Conservation (phyloP, 257 asterid species). For the Solanum sitiens region DNA sequence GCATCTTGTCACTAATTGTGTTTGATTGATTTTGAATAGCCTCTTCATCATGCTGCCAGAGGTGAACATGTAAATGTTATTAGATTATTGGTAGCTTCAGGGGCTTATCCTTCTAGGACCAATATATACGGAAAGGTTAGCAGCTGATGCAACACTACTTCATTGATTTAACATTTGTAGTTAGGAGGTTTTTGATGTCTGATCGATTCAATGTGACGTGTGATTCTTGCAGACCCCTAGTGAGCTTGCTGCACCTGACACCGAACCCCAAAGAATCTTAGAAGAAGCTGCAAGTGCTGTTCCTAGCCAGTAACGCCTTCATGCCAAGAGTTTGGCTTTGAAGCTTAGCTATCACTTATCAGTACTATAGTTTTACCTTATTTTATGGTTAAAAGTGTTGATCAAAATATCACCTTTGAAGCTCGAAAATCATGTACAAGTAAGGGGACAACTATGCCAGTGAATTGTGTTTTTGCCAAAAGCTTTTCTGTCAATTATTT, state of each 20-base stretch:
- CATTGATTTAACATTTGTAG: background rate
- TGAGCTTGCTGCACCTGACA: slow-evolving; percentile 60
- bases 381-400: background rate
- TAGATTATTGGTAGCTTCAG: slow-evolving; percentile 42
- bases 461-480: background rate
- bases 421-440: background rate
- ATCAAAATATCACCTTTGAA: background rate
- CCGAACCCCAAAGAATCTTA: slow-evolving; percentile 46
- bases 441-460: background rate
- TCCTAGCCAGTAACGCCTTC: slow-evolving; percentile 8
- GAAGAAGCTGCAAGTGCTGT: slow-evolving; percentile 34
- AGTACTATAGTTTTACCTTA: background rate
- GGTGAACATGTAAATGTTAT: slow-evolving; percentile 54
- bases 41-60: slow-evolving; percentile 89
- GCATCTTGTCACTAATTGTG: background rate
- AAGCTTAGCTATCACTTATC: background rate
- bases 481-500: background rate
- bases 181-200: background rate
- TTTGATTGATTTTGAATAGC: slow-evolving; percentile 24
- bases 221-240: slow-evolving; percentile 40
- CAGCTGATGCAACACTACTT: background rate
- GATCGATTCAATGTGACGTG: background rate
- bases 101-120: slow-evolving; percentile 48
- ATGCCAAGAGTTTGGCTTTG: background rate
- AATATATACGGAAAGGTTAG: slow-evolving; percentile 59